These are phyloP conservation scores for Chalciporus sphaerocephalus DNA, from an alignment of 768 basidiomycete species.

Conservation along the genomic window DNA sequence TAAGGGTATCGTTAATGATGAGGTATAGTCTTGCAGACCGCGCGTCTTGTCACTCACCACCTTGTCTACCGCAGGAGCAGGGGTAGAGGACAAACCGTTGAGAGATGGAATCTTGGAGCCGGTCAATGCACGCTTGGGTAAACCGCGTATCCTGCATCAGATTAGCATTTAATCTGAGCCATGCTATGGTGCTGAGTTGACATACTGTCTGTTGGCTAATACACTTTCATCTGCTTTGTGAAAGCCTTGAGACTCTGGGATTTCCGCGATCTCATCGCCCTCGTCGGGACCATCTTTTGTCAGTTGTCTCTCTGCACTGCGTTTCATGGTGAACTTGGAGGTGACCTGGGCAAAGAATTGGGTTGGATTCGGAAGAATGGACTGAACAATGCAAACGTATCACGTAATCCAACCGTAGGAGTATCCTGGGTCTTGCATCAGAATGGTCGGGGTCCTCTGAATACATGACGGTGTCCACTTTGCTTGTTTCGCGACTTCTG, in stretches of 20 bases:
- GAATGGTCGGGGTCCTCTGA: background rate
- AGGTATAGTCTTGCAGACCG: constrained; percentile 12
- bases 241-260: constrained; percentile 41
- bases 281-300: constrained; percentile 49
- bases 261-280: constrained; percentile 41
- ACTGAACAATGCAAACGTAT: constrained; percentile 14
- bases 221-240: constrained; percentile 56
- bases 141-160: constrained; percentile 51
- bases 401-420: constrained; percentile 11
- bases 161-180: constrained; percentile 8
- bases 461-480: constrained; percentile 3
- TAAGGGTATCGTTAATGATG: constrained; percentile 13
- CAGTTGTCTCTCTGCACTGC: constrained; percentile 69
- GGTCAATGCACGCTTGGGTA: constrained; percentile 50
- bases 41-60: constrained; percentile 22
- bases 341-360: background rate
- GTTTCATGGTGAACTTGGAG: constrained; percentile 50
- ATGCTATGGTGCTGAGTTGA: constrained; percentile 3
- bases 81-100: constrained; percentile 25
- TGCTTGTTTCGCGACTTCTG: background rate
- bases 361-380: background rate
- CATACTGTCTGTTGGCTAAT: constrained; percentile 57
- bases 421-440: constrained; percentile 15
- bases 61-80: constrained; percentile 21
- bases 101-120: constrained; percentile 21